phyloP scores from a whole-genome alignment of 2,329 filamentous ascomycete genomes.

The Pestalotiopsis sp. region DNA sequence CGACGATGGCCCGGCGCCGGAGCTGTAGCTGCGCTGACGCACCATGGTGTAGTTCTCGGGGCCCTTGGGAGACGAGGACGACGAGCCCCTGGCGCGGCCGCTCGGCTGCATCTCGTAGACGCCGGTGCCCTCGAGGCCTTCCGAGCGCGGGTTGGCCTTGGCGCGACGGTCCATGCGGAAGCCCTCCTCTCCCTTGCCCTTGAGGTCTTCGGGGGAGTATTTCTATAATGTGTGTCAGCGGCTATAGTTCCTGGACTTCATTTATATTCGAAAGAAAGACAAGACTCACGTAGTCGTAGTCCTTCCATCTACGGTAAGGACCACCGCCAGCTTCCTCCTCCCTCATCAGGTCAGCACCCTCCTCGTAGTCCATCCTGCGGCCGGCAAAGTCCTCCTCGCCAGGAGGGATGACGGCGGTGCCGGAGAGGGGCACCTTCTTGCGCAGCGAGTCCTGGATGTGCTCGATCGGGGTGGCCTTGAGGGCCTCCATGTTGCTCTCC shows the following conservation, averaged over 20 bases:
- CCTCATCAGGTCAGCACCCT: slow-evolving; percentile 85
- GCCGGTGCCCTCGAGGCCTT: slow-evolving; percentile 28
- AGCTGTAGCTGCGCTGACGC: slow-evolving; percentile 49
- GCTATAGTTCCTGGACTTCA: not conserved
- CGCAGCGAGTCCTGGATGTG: slow-evolving; percentile 74
- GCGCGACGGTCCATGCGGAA: slow-evolving; percentile 71
- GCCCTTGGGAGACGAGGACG: slow-evolving; percentile 20
- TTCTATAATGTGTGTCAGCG: slow-evolving; percentile 39
- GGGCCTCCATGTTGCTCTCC: slow-evolving; percentile 72
- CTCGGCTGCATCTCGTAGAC: slow-evolving; percentile 55
- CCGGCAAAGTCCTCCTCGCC: slow-evolving; percentile 71
- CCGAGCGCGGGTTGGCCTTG: slow-evolving; percentile 46
- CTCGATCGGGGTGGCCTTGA: slow-evolving; percentile 79
- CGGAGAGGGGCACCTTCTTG: slow-evolving; percentile 79
- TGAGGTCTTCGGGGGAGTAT: slow-evolving; percentile 77
- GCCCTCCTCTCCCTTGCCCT: slow-evolving; percentile 80
- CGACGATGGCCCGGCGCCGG: not conserved
- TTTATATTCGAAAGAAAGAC: not conserved
- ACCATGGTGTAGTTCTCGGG: slow-evolving; percentile 21
- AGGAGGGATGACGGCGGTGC: slow-evolving; percentile 75
- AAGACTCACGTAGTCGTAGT: slow-evolving; percentile 68
- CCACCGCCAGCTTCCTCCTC: slow-evolving; percentile 69
- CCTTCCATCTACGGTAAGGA: slow-evolving; percentile 79
- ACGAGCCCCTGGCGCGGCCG: slow-evolving; percentile 13
- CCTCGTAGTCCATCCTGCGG: slow-evolving; percentile 74